These are phyloP conservation scores for Flaveria linearis DNA, from an alignment of 129 eudicot species.

Conservation along the genomic window DNA sequence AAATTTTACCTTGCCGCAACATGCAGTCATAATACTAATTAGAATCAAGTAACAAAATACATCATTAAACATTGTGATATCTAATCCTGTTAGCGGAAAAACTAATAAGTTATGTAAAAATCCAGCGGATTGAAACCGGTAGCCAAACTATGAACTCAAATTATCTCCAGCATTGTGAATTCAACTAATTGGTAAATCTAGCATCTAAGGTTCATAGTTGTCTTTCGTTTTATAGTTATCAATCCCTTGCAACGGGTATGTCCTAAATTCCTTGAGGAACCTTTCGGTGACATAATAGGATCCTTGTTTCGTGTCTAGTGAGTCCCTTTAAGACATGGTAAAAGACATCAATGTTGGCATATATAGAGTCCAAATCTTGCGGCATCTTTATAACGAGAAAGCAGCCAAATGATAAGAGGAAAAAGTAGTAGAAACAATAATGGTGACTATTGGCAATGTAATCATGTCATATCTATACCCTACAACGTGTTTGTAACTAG, in stretches of 20 bases:
- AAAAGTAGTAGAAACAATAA: neutral
- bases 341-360: neutral
- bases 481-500: constrained; percentile 7
- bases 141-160: no score
- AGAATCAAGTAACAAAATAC: no score
- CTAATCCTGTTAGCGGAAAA: no score
- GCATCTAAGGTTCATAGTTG: no score
- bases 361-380: neutral
- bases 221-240: no score
- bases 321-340: neutral
- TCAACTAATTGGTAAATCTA: no score
- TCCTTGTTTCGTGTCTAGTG: neutral
- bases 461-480: constrained; percentile 1
- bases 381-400: constrained; percentile 29
- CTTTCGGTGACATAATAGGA: neutral
- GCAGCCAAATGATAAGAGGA: constrained; percentile 5
- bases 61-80: no score
- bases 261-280: neutral
- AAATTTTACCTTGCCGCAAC: no score
- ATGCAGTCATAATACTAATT: no score
- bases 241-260: neutral
- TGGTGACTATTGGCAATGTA: constrained; percentile 8
- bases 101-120: no score
- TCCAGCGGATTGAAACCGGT: no score
- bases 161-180: no score